Conservation (phyloP, 345 rosid species). For the Citrus medica region DNA sequence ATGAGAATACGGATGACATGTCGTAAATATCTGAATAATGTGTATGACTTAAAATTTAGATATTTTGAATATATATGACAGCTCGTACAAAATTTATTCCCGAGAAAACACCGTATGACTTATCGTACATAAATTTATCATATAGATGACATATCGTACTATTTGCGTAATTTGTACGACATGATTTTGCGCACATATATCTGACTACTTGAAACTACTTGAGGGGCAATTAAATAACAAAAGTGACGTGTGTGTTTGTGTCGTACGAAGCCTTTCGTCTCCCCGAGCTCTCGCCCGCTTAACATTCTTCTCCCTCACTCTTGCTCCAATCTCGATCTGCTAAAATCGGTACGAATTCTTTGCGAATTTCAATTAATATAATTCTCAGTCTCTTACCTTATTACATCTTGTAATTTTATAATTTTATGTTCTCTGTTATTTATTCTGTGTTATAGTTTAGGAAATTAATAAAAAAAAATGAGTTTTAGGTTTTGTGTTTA, state of each 20-base stretch:
- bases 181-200: too few relatives aligned
- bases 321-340: not conserved
- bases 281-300: not conserved
- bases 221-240: not conserved
- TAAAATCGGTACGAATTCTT: not conserved
- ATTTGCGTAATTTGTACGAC: too few relatives aligned
- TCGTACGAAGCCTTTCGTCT: not conserved
- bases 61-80: too few relatives aligned
- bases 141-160: too few relatives aligned
- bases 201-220: not conserved
- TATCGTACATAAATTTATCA: too few relatives aligned
- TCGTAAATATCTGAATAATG: too few relatives aligned
- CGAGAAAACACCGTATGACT: rapidly evolving
- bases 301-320: not conserved
- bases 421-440: not conserved
- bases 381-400: not conserved
- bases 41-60: too few relatives aligned
- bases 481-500: not conserved
- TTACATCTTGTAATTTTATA: not conserved
- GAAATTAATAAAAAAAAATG: not conserved
- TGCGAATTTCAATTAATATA: not conserved
- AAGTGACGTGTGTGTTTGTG: not conserved
- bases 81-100: too few relatives aligned
- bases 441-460: not conserved
- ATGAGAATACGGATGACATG: too few relatives aligned